These are phyloP conservation scores for Vanrija sp. DNA, from an alignment of 1,284 basidiomycete genomes.

Conservation along the genomic window DNA sequence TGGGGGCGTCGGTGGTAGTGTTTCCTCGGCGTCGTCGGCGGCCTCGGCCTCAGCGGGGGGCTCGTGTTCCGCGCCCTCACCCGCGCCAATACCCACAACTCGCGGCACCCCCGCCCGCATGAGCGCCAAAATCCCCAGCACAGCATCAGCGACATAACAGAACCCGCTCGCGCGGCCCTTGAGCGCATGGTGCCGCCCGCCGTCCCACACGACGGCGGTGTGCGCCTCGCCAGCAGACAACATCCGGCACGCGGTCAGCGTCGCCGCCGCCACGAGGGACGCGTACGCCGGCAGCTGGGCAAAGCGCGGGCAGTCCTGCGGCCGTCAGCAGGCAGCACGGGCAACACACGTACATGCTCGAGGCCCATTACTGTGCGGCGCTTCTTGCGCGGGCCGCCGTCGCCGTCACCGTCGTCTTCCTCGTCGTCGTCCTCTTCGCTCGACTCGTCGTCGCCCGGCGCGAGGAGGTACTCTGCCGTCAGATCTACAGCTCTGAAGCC, in stretches of 20 bases:
- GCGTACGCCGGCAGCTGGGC: constrained; percentile 66
- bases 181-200: constrained; percentile 56
- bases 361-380: constrained; percentile 57
- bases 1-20: background rate
- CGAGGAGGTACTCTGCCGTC: constrained; percentile 17
- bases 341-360: constrained; percentile 57
- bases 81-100: too few species aligned
- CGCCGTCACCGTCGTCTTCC: constrained; percentile 3
- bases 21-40: background rate
- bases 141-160: constrained; percentile 88
- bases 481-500: background rate
- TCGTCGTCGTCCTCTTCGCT: background rate
- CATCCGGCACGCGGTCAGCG: constrained; percentile 64
- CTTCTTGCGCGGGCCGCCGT: constrained; percentile 25
- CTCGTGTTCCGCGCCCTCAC: background rate
- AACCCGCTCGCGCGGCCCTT: constrained; percentile 77
- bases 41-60: background rate
- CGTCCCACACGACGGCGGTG: constrained; percentile 77
- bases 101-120: constrained; percentile 23
- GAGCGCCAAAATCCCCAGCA: constrained; percentile 62
- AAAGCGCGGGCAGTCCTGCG: constrained; percentile 78
- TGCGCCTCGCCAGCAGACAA: constrained; percentile 57
- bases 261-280: constrained; percentile 67
- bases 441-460: background rate
- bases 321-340: constrained; percentile 9